Base-by-base conservation (phyloP, 192 early-diverging fungal genomes). In the Obelidium mucronatum region DNA sequence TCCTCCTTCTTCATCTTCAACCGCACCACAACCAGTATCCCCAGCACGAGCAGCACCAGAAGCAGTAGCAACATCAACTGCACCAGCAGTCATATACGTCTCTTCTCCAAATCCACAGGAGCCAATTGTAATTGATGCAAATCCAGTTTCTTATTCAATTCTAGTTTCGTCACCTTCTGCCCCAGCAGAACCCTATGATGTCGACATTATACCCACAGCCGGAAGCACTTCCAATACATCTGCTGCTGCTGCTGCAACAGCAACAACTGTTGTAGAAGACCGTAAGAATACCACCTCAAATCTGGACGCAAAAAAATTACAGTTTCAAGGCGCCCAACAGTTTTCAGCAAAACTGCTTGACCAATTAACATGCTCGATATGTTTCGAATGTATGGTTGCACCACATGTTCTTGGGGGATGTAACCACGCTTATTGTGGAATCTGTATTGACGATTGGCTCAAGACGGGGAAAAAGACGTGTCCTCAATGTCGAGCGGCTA, bases 381-480 rank as follows among this genome's bases (percentile, higher is more conserved):
- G 70, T 36, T 42, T 72, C 11, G 70, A 72, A 40, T 72, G 70
- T 42, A 72, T 72, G 70, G 54, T 58, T 4, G 54, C 22, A 3
- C 70, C 70, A 15, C 70, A 72, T 34, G 34, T 59, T 34, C 37
- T 72, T 3, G 8, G 8, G 13, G 15, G 24, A 13, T 72, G 70
- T 22, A 26, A 22, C 24, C 70, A 72, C 36, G 55, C 54, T 2
- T 72, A 33, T 34, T 72, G 70, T 19, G 70, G 67, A 8, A 13
- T 69, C 22, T 69, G 67, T 44, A 69, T 69, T 52, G 42, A 69
- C 44, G 67, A 69, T 31, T 69, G 67, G 67, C 17, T 69, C 44
- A 22, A 17, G 26, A 44, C 40, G n/a, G 48, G 67, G 42, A 52
- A 69, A 28, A 6, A 59, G 34, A 58, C 70, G 33, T 72, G 70